Percentiles rank a stretch among this genome's conserved stretches.
Conservation (phyloP, 2,329 filamentous ascomycete species). For the Exophiala bonariae region DNA sequence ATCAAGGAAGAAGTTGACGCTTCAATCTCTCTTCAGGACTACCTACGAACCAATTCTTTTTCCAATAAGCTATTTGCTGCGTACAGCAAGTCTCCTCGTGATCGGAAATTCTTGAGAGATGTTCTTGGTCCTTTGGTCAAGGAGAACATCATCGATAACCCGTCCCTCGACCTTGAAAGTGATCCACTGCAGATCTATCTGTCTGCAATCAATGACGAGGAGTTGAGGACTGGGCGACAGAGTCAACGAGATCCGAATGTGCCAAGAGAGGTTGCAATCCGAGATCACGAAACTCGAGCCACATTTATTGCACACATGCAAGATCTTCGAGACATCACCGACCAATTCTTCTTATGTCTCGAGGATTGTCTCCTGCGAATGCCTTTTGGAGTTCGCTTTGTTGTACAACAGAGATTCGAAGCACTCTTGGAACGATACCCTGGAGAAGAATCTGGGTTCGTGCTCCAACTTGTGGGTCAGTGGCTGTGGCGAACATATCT, state of each 20-base stretch:
- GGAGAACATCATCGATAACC: constrained; percentile 90
- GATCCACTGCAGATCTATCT: constrained; percentile 97
- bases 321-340: constrained; percentile 89
- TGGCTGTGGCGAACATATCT: constrained; percentile 97
- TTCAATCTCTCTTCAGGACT: constrained; percentile 75
- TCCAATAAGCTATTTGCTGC: constrained; percentile 84
- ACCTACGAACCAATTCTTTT: constrained; percentile 85
- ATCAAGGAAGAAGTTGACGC: constrained; percentile 82
- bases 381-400: constrained; percentile 88
- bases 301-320: constrained; percentile 94
- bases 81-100: constrained; percentile 86
- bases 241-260: constrained; percentile 82
- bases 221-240: constrained; percentile 83
- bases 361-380: constrained; percentile 84
- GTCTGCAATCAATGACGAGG: constrained; percentile 94
- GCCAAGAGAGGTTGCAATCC: constrained; percentile 88
- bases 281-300: constrained; percentile 86
- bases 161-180: constrained; percentile 87
- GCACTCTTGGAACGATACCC: constrained; percentile 75
- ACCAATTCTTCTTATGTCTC: constrained; percentile 79
- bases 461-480: constrained; percentile 80
- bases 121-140: constrained; percentile 81
- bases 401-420: constrained; percentile 83
- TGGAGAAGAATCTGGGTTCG: constrained; percentile 71
- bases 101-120: constrained; percentile 88